Evolutionary conservation across 2,329 filamentous ascomycete species (phyloP).

Genomic region (Xylariaceae sp.): DNA sequence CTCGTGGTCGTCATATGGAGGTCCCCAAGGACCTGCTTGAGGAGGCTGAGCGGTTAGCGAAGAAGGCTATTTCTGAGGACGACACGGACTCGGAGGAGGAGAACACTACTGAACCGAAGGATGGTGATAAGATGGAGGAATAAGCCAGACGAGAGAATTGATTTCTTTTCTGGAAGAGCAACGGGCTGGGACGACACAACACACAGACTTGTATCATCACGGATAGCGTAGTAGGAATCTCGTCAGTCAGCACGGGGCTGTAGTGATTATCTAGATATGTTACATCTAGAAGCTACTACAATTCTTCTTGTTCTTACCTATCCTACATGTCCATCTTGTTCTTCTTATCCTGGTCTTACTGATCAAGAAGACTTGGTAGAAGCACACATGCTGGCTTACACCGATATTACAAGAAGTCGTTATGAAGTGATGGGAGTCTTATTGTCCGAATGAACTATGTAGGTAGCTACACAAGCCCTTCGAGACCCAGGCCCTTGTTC

Average conservation of each 20-base stretch:
- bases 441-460: neutral
- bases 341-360: neutral
- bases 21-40: slow-evolving; percentile 86
- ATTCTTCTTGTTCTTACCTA: neutral
- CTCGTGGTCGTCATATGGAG: slow-evolving; percentile 86
- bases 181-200: neutral
- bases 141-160: slow-evolving; percentile 38
- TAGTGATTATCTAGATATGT: slow-evolving; percentile 25
- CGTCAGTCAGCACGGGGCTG: slow-evolving; percentile 12
- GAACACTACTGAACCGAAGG: slow-evolving; percentile 64
- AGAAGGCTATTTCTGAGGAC: slow-evolving; percentile 81
- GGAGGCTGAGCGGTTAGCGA: slow-evolving; percentile 88
- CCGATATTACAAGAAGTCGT: too few species aligned
- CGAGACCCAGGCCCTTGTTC: neutral
- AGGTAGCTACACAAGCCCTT: neutral
- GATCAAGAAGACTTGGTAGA: too few species aligned
- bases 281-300: slow-evolving; percentile 19
- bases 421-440: neutral
- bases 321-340: too few species aligned
- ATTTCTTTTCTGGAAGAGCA: neutral
- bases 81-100: slow-evolving; percentile 65
- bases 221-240: neutral
- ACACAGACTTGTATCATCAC: slow-evolving; percentile 22
- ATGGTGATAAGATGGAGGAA: slow-evolving; percentile 84
- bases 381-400: too few species aligned